Evolutionary conservation across 805 yeast genomes (phyloP).

Genomic region (Monosporozyma aquatica): DNA sequence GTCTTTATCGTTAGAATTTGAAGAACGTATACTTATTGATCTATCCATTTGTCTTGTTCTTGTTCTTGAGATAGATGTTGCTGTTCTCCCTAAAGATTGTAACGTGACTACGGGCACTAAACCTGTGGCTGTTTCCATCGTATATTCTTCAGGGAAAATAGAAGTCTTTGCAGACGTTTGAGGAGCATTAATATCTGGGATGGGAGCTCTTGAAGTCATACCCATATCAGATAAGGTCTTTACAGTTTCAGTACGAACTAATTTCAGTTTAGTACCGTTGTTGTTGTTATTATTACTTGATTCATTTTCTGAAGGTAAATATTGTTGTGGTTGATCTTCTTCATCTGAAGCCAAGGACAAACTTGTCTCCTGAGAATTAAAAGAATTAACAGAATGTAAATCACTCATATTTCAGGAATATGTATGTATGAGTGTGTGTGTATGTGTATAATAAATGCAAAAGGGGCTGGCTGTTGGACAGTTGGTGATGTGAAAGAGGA

Average conservation of each 20-base stretch:
- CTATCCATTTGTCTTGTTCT: conserved; percentile 31
- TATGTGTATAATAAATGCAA: neutral
- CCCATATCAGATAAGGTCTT: conserved; percentile 60
- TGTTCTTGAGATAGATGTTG: conserved; percentile 30
- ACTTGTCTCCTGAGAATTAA: conserved; percentile 9
- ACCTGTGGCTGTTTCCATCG: conserved; percentile 81
- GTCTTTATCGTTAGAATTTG: conserved; percentile 8
- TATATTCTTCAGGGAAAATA: conserved; percentile 88
- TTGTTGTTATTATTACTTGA: neutral
- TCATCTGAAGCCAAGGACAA: conserved; percentile 11
- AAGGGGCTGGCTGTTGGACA: too few species aligned
- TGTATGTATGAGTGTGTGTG: neutral
- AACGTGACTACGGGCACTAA: conserved; percentile 73
- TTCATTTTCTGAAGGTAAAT: conserved; percentile 11
- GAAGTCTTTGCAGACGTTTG: conserved; percentile 44
- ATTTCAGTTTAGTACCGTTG: conserved; percentile 20
- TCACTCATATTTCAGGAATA: conserved; percentile 8
- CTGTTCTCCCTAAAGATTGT: conserved; percentile 53
- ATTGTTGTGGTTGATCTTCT: conserved; percentile 20
- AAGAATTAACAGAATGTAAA: conserved; percentile 10
- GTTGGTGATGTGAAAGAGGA: neutral
- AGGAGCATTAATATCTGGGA: conserved; percentile 51
- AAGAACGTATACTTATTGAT: conserved; percentile 3
- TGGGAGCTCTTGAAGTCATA: conserved; percentile 43
- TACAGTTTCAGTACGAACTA: conserved; percentile 62